A percentile compares a stretch with the other conserved stretches of the same genome.
phyloP scores from a whole-genome alignment of 371 early-diverging fungal genomes.

The Mortierella sp. region DNA sequence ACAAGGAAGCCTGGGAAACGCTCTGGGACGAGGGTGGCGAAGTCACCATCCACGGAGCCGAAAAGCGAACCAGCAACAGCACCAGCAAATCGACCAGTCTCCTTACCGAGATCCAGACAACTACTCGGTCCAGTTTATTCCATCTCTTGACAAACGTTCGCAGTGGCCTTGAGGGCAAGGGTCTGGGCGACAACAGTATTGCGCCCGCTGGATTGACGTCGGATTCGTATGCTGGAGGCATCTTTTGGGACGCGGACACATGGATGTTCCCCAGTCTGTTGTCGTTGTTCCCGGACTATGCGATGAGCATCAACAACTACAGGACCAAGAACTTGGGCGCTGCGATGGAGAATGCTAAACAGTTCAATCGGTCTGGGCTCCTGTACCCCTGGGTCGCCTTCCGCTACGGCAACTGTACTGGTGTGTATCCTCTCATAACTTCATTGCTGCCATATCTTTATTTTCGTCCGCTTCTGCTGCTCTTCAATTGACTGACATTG shows the following conservation, averaged over 20 bases:
- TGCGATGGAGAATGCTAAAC: conserved; percentile 43
- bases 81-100: conserved; percentile 13
- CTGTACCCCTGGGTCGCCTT: conserved; percentile 52
- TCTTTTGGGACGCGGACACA: conserved; percentile 56
- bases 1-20: conserved; percentile 38
- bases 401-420: conserved; percentile 49
- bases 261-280: conserved; percentile 54
- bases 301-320: conserved; percentile 55
- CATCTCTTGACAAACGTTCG: conserved; percentile 48
- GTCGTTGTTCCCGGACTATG: conserved; percentile 51
- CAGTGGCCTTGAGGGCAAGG: conserved; percentile 35
- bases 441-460: background rate
- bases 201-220: conserved; percentile 53
- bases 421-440: background rate
- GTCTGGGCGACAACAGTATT: conserved; percentile 51
- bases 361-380: conserved; percentile 38
- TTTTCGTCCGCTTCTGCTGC: no score
- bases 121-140: conserved; percentile 38
- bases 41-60: conserved; percentile 36
- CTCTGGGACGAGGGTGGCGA: conserved; percentile 48
- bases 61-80: conserved; percentile 17
- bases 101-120: conserved; percentile 37
- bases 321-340: conserved; percentile 44
- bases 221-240: conserved; percentile 53
- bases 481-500: no score